phyloP scores from a whole-genome alignment of 2,329 filamentous ascomycete species.

The Neoascochyta sp. region DNA sequence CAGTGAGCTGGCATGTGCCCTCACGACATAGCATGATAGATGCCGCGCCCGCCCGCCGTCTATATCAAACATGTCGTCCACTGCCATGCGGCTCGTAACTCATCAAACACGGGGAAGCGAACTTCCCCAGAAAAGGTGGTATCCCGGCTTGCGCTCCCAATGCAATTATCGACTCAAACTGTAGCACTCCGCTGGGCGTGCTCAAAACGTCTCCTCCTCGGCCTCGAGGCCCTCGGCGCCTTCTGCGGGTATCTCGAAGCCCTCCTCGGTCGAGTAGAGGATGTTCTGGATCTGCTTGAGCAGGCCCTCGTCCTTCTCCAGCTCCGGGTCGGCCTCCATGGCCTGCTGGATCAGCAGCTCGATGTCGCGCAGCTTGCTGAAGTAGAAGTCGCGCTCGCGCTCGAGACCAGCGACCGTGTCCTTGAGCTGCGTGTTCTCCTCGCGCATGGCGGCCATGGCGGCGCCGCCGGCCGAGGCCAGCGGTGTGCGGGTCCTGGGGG shows the following conservation, averaged over 20 bases:
- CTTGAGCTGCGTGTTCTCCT: constrained; percentile 85
- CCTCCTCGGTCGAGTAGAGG: constrained; percentile 86
- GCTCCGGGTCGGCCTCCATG: constrained; percentile 84
- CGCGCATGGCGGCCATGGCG: constrained; percentile 67
- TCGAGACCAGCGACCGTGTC: constrained; percentile 94
- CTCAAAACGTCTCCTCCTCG: constrained; percentile 62
- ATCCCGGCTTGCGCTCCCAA: constrained; percentile 32
- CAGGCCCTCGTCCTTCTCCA: constrained; percentile 90
- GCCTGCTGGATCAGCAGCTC: constrained; percentile 91
- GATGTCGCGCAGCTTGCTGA: constrained; percentile 96
- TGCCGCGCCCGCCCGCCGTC: constrained; percentile 2
- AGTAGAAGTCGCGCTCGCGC: constrained; percentile 97
- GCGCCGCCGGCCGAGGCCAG: constrained; percentile 48
- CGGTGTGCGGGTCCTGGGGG: constrained; percentile 42
- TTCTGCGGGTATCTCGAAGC: constrained; percentile 84
- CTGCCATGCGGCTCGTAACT: constrained; percentile 15
- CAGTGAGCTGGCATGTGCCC: too few relatives aligned
- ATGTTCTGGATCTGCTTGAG: constrained; percentile 96
- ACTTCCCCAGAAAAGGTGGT: constrained; percentile 24
- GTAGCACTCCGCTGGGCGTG: background rate
- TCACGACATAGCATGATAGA: too few relatives aligned
- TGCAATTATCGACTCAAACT: constrained; percentile 21
- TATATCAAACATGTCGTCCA: constrained; percentile 4
- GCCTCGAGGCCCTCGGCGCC: constrained; percentile 65
- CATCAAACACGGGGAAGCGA: constrained; percentile 16